Evolutionary conservation across 1,284 basidiomycete species (phyloP).

Genomic region (Jaminaea rosea): DNA sequence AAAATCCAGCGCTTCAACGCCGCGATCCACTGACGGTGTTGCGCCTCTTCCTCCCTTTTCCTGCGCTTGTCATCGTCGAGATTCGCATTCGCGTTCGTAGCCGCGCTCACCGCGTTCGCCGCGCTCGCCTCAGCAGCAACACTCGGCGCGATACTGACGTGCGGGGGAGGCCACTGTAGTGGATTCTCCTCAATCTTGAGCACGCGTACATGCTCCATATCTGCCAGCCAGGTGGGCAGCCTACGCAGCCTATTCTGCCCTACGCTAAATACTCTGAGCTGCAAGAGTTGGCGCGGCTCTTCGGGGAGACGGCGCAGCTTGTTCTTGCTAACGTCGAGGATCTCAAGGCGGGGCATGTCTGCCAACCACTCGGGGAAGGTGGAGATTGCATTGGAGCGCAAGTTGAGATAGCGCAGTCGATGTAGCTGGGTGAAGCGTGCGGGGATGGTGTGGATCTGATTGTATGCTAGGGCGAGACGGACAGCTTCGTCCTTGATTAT

Average conservation of each 20-base stretch:
- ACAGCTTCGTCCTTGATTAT: conserved; percentile 28
- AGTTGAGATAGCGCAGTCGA: conserved; percentile 79
- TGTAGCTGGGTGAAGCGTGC: conserved; percentile 66
- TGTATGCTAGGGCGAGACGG: conserved; percentile 71
- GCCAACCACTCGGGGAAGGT: conserved; percentile 77
- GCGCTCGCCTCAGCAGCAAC: conserved; percentile 17
- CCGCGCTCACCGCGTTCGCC: conserved; percentile 7
- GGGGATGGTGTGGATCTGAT: conserved; percentile 70
- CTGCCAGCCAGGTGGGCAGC: conserved; percentile 68
- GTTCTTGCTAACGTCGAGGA: conserved; percentile 88
- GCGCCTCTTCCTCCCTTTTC: conserved; percentile 23
- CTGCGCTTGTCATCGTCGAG: conserved; percentile 28
- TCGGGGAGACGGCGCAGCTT: conserved; percentile 72
- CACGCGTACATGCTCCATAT: conserved; percentile 66
- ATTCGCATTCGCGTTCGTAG: conserved; percentile 49
- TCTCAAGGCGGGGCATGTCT: conserved; percentile 75
- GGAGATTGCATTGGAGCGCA: conserved; percentile 77
- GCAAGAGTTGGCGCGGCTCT: conserved; percentile 67
- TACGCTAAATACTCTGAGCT: conserved; percentile 76
- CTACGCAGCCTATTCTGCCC: conserved; percentile 72
- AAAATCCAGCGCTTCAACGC: conserved; percentile 32
- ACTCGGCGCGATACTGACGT: conserved; percentile 30
- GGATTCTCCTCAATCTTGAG: conserved; percentile 78
- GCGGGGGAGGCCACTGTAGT: conserved; percentile 67
- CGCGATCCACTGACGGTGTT: conserved; percentile 34